Conservation (phyloP, 129 eudicot species). For the Logfia minima region DNA sequence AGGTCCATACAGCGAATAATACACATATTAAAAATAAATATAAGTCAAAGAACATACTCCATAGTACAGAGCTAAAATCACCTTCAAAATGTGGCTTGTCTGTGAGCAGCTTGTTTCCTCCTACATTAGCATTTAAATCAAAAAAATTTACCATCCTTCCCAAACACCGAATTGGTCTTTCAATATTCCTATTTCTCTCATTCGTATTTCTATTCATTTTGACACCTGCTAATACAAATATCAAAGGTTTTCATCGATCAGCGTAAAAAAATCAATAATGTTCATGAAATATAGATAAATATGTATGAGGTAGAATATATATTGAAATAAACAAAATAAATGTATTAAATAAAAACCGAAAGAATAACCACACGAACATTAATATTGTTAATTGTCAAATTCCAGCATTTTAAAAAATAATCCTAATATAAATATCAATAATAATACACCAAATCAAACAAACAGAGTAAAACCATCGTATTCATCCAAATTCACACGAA, state of each 20-base stretch:
- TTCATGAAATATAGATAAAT: not conserved
- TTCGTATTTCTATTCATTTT: slow-evolving; percentile 61
- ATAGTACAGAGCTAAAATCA: slow-evolving; percentile 15
- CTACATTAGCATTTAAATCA: slow-evolving; percentile 56
- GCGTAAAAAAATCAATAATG: not conserved
- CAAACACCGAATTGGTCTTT: slow-evolving; percentile 68
- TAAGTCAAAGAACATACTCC: not conserved
- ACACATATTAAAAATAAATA: not conserved
- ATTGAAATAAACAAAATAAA: slow-evolving; percentile 14
- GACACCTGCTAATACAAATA: slow-evolving; percentile 45
- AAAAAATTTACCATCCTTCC: slow-evolving; percentile 88
- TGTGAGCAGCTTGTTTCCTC: slow-evolving; percentile 67
- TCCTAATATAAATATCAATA: not conserved
- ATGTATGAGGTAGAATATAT: slow-evolving; percentile 13
- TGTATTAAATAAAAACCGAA: slow-evolving; percentile 2
- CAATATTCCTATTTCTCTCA: slow-evolving; percentile 40
- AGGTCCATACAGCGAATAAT: not conserved
- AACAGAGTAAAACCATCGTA: slow-evolving; percentile 27
- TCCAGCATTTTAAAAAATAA: slow-evolving; percentile 26
- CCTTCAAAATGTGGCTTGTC: slow-evolving; percentile 78
- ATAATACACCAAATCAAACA: slow-evolving; percentile 46
- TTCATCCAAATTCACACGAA: slow-evolving; percentile 23
- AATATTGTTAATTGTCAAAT: slow-evolving; percentile 22
- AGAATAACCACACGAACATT: slow-evolving; percentile 35
- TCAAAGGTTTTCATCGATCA: not conserved